phyloP scores from a whole-genome alignment of 257 asterid species.

The Solanum raphanifolium region DNA sequence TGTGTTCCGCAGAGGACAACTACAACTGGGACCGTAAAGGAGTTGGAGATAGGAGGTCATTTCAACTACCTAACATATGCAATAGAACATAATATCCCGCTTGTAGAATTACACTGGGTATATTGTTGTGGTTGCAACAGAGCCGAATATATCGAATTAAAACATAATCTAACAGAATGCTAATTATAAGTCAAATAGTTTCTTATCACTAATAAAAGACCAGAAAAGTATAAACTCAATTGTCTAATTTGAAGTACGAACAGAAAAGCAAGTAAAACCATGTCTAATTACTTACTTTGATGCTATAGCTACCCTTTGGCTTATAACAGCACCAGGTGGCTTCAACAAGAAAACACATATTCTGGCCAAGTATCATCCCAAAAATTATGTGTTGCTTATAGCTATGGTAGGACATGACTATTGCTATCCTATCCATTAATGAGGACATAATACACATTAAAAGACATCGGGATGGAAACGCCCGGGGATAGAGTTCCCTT shows the following conservation, averaged over 20 bases:
- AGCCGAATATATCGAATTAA: background rate
- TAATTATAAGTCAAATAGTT: background rate
- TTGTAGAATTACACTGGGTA: background rate
- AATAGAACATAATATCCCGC: background rate
- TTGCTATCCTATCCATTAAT: background rate
- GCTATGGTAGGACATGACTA: background rate
- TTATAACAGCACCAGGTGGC: background rate
- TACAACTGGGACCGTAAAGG: background rate
- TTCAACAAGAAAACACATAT: background rate
- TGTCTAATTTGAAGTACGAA: background rate
- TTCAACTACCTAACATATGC: background rate
- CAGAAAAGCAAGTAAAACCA: background rate
- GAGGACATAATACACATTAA: conserved; percentile 13
- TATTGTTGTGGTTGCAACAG: background rate
- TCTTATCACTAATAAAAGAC: background rate
- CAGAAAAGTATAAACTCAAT: background rate
- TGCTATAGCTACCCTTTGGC: background rate
- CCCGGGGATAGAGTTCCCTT: conserved; percentile 57
- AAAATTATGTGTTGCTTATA: background rate
- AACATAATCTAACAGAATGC: background rate
- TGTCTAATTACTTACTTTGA: background rate
- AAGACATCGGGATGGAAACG: conserved; percentile 80
- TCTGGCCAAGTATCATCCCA: background rate
- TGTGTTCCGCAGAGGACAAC: background rate
- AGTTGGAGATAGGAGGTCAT: background rate